A percentile compares a stretch with the other conserved stretches of the same genome.
Conservation (phyloP, 805 yeast species). For the Kodamaea restingae region DNA sequence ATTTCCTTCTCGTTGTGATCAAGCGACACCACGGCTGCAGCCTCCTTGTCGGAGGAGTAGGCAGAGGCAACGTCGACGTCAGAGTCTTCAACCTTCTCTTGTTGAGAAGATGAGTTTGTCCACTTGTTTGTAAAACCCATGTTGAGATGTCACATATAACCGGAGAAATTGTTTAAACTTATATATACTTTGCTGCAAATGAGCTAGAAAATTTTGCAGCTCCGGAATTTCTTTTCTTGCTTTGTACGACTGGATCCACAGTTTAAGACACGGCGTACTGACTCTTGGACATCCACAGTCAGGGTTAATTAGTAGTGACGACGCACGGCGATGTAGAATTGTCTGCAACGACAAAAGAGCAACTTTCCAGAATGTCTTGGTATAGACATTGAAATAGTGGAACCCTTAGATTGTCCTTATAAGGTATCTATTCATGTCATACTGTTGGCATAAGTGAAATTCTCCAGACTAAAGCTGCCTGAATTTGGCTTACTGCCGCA, state of each 20-base stretch:
- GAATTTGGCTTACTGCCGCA: no score
- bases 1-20: slow-evolving; percentile 44
- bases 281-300: neutral
- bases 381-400: no score
- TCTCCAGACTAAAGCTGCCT: no score
- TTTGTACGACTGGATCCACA: neutral
- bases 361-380: no score
- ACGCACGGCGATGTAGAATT: no score
- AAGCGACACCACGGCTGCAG: slow-evolving; percentile 27
- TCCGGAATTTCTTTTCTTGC: slow-evolving; percentile 2
- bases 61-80: slow-evolving; percentile 5
- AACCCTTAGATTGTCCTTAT: no score
- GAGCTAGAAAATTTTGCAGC: neutral
- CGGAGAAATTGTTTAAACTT: neutral
- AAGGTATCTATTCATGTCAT: no score
- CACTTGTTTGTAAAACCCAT: slow-evolving; percentile 13
- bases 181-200: neutral
- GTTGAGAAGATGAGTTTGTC: slow-evolving; percentile 4
- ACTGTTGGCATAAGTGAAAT: no score
- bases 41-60: slow-evolving; percentile 18
- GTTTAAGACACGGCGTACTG: neutral
- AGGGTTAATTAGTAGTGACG: no score
- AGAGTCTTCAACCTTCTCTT: slow-evolving; percentile 6
- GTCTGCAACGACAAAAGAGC: no score
- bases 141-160: no score